These are phyloP conservation scores for Bisporella sp. DNA, from an alignment of 2,329 filamentous ascomycete species.

Conservation along the genomic window DNA sequence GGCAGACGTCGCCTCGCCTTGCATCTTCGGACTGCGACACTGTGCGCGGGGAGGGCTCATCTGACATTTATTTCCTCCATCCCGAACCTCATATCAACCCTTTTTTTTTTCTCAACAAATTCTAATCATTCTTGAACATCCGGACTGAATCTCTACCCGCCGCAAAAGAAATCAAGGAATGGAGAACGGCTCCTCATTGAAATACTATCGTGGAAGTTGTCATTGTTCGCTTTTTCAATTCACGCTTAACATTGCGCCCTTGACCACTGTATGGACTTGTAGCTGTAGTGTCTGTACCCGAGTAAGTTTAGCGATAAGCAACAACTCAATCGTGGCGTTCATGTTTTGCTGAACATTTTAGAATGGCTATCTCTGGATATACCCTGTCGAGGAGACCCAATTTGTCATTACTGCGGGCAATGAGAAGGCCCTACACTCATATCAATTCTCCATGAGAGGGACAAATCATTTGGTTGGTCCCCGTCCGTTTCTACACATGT, in stretches of 20 bases:
- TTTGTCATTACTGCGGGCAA: constrained; percentile 40
- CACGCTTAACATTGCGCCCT: constrained; percentile 44
- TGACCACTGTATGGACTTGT: constrained; percentile 48
- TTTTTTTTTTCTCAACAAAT: too few species aligned
- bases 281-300: constrained; percentile 57
- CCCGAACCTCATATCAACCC: too few species aligned
- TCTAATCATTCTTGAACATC: too few species aligned
- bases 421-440: constrained; percentile 32
- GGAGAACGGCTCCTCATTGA: neutral
- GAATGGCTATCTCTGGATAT: constrained; percentile 30
- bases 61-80: too few species aligned
- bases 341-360: neutral
- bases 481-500: neutral
- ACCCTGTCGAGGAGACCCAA: constrained; percentile 21
- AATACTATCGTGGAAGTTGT: constrained; percentile 44
- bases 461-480: constrained; percentile 32
- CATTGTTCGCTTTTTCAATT: constrained; percentile 48
- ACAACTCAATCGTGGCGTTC: neutral
- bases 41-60: too few species aligned
- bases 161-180: neutral
- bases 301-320: constrained; percentile 1
- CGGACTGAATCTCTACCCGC: neutral
- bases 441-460: constrained; percentile 34
- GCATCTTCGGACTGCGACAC: too few species aligned
- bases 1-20: too few species aligned